These are phyloP conservation scores for Aegilops longissima DNA, from an alignment of 176 grass and related monocot species.

Conservation along the genomic window DNA sequence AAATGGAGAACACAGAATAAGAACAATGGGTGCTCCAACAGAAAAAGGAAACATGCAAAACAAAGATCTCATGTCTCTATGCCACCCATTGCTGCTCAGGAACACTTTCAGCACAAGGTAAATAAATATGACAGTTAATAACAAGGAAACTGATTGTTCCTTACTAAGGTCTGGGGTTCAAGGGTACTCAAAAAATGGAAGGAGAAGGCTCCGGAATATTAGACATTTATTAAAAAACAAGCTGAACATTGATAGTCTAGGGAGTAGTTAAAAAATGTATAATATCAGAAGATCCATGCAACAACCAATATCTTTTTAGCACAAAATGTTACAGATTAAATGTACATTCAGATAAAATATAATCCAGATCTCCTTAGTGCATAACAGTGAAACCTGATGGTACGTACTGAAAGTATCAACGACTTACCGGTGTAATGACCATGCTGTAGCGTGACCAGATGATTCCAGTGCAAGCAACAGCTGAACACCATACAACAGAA, in stretches of 20 bases:
- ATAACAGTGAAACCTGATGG: neutral
- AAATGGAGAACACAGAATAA: neutral
- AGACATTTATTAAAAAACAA: neutral
- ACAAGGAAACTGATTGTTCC: neutral
- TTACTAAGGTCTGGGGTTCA: neutral
- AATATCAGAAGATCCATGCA: neutral
- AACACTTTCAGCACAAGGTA: neutral
- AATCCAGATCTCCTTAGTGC: neutral
- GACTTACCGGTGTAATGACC: constrained; percentile 68
- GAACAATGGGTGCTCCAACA: neutral
- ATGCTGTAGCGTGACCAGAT: constrained; percentile 71
- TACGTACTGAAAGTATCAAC: neutral
- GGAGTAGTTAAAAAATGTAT: neutral
- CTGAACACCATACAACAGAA: constrained; percentile 32
- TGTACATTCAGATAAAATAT: neutral
- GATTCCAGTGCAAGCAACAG: constrained; percentile 67
- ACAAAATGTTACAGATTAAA: neutral
- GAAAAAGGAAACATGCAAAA: neutral
- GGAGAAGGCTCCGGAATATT: neutral
- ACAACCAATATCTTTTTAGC: neutral
- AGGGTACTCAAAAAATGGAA: neutral
- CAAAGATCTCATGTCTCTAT: neutral
- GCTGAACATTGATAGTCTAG: neutral
- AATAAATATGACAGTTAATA: neutral
- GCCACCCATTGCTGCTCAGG: neutral